Evolutionary conservation across 768 basidiomycete genomes (phyloP).

Genomic region (Trametes cubensis): DNA sequence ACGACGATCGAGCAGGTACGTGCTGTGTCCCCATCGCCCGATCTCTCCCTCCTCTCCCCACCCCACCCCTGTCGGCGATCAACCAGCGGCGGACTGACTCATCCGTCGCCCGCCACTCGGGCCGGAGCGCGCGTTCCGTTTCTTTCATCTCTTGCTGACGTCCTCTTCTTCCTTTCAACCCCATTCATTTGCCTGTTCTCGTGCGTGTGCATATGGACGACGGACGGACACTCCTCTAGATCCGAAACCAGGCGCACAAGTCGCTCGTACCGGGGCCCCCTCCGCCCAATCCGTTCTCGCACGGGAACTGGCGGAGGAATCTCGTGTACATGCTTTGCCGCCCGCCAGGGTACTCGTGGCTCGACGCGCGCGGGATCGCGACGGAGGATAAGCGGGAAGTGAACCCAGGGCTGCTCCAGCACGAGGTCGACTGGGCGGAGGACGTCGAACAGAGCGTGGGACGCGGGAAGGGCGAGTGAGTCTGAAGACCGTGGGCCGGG

Average conservation of each 20-base stretch:
- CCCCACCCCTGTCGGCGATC: constrained; percentile 21
- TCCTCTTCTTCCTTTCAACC: background rate
- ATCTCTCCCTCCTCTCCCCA: constrained; percentile 21
- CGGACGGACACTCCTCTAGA: constrained; percentile 44
- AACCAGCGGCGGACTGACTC: constrained; percentile 15
- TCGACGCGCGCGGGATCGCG: constrained; percentile 59
- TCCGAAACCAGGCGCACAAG: constrained; percentile 84
- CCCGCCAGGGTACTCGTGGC: constrained; percentile 80
- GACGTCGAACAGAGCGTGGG: constrained; percentile 28
- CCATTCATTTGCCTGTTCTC: background rate
- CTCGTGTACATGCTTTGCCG: constrained; percentile 76
- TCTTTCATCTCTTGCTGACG: constrained; percentile 3
- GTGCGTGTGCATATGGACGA: background rate
- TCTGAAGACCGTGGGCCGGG: background rate
- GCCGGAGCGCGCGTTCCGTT: constrained; percentile 1
- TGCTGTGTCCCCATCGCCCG: constrained; percentile 24
- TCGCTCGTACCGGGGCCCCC: constrained; percentile 61
- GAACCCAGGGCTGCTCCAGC: constrained; percentile 64
- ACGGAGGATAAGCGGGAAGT: constrained; percentile 74
- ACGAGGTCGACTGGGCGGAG: constrained; percentile 31
- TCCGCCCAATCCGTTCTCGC: constrained; percentile 87
- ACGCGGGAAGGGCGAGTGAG: constrained; percentile 20
- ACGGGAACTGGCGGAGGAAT: constrained; percentile 76
- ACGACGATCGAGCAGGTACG: constrained; percentile 96
- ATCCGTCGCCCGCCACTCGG: constrained; percentile 1